Conservation (phyloP, 768 basidiomycete species). For the Boletus pseudopeckii region DNA sequence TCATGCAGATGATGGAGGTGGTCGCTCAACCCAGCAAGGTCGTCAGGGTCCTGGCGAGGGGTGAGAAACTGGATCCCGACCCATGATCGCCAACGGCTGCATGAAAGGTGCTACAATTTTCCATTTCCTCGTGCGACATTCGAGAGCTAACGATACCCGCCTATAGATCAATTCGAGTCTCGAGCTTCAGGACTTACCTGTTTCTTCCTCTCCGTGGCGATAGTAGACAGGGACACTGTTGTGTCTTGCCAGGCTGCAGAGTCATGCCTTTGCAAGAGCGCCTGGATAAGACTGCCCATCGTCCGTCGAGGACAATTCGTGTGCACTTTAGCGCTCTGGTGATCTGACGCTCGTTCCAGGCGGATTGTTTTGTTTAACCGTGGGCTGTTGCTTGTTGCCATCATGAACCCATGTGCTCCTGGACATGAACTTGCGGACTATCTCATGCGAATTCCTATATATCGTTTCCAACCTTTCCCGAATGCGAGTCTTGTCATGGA, state of each 20-base stretch:
- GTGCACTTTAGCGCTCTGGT: constrained; percentile 23
- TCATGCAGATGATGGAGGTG: constrained; percentile 80
- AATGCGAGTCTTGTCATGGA: constrained; percentile 12
- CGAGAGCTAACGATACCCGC: not conserved
- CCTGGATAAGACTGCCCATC: constrained; percentile 17
- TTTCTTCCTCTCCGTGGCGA: constrained; percentile 17
- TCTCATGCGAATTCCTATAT: constrained; percentile 28
- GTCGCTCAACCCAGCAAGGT: constrained; percentile 70
- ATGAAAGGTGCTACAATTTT: constrained; percentile 11
- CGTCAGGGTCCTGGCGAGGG: constrained; percentile 76
- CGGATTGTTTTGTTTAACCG: constrained; percentile 20
- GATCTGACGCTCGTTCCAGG: constrained; percentile 18
- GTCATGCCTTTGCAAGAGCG: constrained; percentile 20
- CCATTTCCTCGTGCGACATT: not conserved
- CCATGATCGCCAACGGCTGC: constrained; percentile 12
- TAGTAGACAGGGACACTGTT: constrained; percentile 19
- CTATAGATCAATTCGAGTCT: constrained; percentile 13
- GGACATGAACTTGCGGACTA: constrained; percentile 25
- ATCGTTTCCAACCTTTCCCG: constrained; percentile 12
- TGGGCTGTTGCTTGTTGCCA: constrained; percentile 16
- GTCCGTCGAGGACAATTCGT: constrained; percentile 23
- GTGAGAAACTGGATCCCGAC: constrained; percentile 74
- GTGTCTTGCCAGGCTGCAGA: constrained; percentile 25
- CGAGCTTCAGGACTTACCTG: constrained; percentile 19
- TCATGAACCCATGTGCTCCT: constrained; percentile 5